Percentiles rank a stretch among this genome's conserved stretches.
Evolutionary conservation across 1,139 yeast genomes (phyloP).

Genomic region (Kodamaea ohmeri): DNA sequence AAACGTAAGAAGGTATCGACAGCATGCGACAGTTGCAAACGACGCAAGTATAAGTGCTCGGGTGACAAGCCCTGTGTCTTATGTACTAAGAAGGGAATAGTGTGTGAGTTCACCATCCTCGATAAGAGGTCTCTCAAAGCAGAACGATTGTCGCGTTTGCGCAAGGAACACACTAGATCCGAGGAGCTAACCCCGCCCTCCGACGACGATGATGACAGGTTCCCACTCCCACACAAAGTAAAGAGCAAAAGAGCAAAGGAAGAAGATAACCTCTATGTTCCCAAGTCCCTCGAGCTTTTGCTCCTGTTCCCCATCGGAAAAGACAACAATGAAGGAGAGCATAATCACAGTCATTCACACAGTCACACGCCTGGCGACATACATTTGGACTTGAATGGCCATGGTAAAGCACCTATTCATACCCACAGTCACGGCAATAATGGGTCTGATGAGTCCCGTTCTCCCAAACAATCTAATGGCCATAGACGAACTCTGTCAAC

Average conservation of each 20-base stretch:
- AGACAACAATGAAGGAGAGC: constrained; percentile 4
- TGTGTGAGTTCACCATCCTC: constrained; percentile 14
- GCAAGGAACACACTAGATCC: constrained; percentile 7
- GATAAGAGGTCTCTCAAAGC: constrained; percentile 23
- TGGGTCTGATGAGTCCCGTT: no score
- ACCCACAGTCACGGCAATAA: constrained; percentile 1
- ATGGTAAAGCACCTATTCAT: background rate
- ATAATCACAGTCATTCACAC: background rate
- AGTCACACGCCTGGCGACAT: no score
- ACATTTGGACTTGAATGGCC: no score
- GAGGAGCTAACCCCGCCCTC: constrained; percentile 1
- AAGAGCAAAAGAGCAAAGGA: background rate
- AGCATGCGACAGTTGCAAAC: constrained; percentile 16
- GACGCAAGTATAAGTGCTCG: constrained; percentile 15
- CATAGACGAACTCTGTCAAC: background rate
- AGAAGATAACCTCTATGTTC: constrained; percentile 13
- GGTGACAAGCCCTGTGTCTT: constrained; percentile 14
- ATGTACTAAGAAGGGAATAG: constrained; percentile 14
- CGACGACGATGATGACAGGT: background rate
- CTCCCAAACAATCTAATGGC: background rate
- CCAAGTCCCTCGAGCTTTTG: constrained; percentile 22
- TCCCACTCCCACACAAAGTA: no score
- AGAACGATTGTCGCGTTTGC: constrained; percentile 21
- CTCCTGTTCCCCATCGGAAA: constrained; percentile 19
- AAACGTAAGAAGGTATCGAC: constrained; percentile 16